Evolutionary conservation across 2,329 filamentous ascomycete species (phyloP), one percentile per base, ranked within the genome.

Genomic region (Diaporthe capsici): DNA sequence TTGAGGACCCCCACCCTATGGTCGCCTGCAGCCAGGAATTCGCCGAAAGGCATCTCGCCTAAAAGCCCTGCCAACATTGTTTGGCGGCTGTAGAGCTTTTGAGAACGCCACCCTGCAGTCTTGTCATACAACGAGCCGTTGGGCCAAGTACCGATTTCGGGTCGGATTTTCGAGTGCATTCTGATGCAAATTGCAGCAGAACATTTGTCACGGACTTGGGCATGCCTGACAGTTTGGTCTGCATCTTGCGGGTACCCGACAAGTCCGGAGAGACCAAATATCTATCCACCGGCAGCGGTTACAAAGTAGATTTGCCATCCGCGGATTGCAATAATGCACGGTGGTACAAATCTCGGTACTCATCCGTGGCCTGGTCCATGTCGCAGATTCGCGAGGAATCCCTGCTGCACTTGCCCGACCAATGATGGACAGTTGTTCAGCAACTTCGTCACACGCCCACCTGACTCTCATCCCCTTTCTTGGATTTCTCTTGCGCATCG

Each of bases 301-400:
- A 42, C 44, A 13, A 65, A 22, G 25, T 75, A 25, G 47, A 31
- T 67, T 60, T 31, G n/a, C 31, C n/a, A 42, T 71, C 25, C 22
- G 73, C 65, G 49, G 31, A 42, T 25, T 68, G 31, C 47, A 68
- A 28, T 68, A 15, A 58, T 67, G 65, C 42, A 49, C 12, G 58
- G 75, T 76, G 55, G 73, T 57, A 76, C 75, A 75, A 76, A 76
- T 76, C 73, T 76, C 75, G 75, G 75, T 75, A 76, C 73, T 71
- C 72, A 58, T 65, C 70, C 73, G 75, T 75, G 75, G 72, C 55
- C 70, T 76, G 68, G 49, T n/a, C 55, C 28, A 57, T 76, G 75
- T 76, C 73, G 75, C 75, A 76, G 75, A 76, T 76, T 76, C 73
- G 75, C 73, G 75, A 75, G 70, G 22, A 65, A 71, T 53, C 73